Evolutionary conservation across 169 alveolate genomes (phyloP).

Genomic region (Plasmodium fragile): DNA sequence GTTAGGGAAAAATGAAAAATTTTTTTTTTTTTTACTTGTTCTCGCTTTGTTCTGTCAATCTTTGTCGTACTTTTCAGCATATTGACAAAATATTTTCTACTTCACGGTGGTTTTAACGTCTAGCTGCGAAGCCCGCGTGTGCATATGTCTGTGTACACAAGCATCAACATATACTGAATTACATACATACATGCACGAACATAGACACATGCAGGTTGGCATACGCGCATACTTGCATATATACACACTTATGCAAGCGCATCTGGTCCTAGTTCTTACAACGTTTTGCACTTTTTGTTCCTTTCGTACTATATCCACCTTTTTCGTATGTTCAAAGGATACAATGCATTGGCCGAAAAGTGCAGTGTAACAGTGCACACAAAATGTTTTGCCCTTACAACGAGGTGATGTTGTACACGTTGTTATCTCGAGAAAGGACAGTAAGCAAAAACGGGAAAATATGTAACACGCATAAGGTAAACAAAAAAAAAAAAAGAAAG

Average conservation of each 20-base stretch:
- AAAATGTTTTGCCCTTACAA: neutral
- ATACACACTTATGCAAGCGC: neutral
- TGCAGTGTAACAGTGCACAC: slow-evolving; percentile 6
- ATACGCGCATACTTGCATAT: neutral
- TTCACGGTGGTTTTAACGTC: slow-evolving; percentile 24
- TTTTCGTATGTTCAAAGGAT: slow-evolving; percentile 32
- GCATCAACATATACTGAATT: neutral
- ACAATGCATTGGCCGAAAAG: neutral
- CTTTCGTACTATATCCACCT: slow-evolving; percentile 12
- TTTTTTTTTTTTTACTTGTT: slow-evolving; percentile 35
- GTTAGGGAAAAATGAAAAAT: neutral
- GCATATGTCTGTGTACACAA: neutral
- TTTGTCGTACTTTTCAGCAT: slow-evolving; percentile 72
- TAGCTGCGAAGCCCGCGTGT: neutral
- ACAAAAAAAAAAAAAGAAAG: neutral
- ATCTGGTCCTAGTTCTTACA: neutral
- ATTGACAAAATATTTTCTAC: slow-evolving; percentile 59
- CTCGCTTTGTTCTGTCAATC: slow-evolving; percentile 69
- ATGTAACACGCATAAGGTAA: neutral
- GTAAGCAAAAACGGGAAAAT: neutral
- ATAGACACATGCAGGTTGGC: neutral
- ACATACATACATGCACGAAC: neutral
- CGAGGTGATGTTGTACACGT: neutral
- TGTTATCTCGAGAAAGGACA: slow-evolving; percentile 6
- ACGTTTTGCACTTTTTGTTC: neutral